Evolutionary conservation across 208 protist genomes (phyloP), one percentile per base, ranked within the genome.

Genomic region (Trypanosoma cruzi): DNA sequence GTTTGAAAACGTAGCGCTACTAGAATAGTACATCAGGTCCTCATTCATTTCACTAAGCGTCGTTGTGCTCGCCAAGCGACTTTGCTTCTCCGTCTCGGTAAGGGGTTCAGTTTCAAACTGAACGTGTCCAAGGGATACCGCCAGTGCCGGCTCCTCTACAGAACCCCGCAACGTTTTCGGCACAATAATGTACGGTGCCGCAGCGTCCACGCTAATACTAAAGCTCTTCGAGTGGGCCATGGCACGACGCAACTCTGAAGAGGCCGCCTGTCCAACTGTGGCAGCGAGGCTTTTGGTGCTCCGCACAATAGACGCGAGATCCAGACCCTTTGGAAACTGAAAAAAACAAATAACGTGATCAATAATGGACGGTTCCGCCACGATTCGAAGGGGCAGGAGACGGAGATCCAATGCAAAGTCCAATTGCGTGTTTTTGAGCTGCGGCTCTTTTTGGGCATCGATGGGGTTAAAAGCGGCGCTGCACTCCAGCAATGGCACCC

Each of bases 301-400:
- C 55, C 64, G 52, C 18, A 80, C 59, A 53, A 96, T 64, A 13
- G 70, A 28, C 5, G 76, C 84, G 58, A 93, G 54, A 57, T 92
- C 84, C 55, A 94, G 53, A 1, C 84, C 88, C 16, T 56, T 54
- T 24, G 90, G 90, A 20, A 88, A 58, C 14, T 77, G 59, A 65
- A 96, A 93, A 63, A 93, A 96, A 36, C 68, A 34, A 14, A 80
- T 44, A 26, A 94, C 65, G 53, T 67, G 58, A 53, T 85, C 74
- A 49, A 96, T 75, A 13, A 80, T 89, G 36, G 60, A 67, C 24
- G 85, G 83, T 66, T 96, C 90, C 8, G 84, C 77, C 8, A 92
- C 80, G 54, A 96, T 78, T 58, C 88, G 86, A 48, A 96, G 66
- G 26, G 88, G 90, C 32, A 93, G 75, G 37, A 96, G 71, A 59